phyloP scores from a whole-genome alignment of 2,329 filamentous ascomycete species.

The Ophiosphaerella herpotricha region DNA sequence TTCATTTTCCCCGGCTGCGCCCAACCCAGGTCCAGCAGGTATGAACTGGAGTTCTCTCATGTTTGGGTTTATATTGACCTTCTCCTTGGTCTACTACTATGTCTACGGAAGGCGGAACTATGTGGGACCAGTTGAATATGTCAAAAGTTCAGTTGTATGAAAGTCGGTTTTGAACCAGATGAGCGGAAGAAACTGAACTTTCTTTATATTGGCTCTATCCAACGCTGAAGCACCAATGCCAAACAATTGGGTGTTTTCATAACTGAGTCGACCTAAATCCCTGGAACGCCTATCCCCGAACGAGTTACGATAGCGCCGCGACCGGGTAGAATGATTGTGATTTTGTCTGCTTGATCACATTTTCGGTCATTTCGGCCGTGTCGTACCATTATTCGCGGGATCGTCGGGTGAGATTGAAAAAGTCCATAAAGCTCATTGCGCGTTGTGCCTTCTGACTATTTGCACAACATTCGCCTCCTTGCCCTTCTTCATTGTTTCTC shows the following conservation, averaged over 20 bases:
- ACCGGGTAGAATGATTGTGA: too few species aligned
- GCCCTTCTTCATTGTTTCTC: too few species aligned
- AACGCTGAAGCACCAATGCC: too few species aligned
- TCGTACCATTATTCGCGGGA: neutral
- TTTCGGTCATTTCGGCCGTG: too few species aligned
- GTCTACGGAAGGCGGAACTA: slow-evolving; percentile 46
- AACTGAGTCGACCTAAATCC: too few species aligned
- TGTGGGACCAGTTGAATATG: slow-evolving; percentile 20
- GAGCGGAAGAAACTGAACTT: too few species aligned
- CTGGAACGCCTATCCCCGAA: too few species aligned
- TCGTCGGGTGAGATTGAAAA: neutral
- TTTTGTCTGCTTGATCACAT: too few species aligned
- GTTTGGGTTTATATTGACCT: slow-evolving; percentile 47
- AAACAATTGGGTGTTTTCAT: too few species aligned
- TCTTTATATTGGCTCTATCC: too few species aligned
- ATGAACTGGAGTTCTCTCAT: slow-evolving; percentile 56
- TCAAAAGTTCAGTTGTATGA: neutral
- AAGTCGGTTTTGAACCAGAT: too few species aligned
- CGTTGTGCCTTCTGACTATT: neutral
- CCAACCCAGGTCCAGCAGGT: slow-evolving; percentile 21
- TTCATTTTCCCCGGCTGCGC: slow-evolving; percentile 49
- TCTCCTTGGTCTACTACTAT: slow-evolving; percentile 49
- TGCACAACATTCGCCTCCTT: neutral
- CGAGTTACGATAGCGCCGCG: too few species aligned
- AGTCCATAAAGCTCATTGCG: neutral